Percentiles rank a stretch among this genome's conserved stretches.
phyloP scores from a whole-genome alignment of 257 asterid species.

The Solanum pennellii region DNA sequence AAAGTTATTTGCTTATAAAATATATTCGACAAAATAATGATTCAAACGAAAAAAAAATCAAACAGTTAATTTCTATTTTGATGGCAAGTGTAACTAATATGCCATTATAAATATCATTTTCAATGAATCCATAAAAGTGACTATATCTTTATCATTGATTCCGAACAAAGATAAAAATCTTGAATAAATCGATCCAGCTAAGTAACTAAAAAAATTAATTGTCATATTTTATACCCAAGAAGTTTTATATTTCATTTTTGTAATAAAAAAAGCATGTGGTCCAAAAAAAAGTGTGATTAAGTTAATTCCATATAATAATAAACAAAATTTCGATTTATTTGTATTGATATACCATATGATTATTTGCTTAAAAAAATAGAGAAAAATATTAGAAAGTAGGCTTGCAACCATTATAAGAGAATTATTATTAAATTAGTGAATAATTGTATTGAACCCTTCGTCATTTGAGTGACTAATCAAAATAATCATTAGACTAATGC shows the following conservation, averaged over 20 bases:
- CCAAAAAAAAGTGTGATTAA: neutral
- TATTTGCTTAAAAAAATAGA: no score
- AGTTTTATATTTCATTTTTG: neutral
- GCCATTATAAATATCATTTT: neutral
- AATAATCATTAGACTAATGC: neutral
- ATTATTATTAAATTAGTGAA: neutral
- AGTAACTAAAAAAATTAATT: neutral
- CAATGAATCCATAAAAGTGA: neutral
- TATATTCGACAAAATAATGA: neutral
- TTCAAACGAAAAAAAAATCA: neutral
- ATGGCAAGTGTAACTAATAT: neutral
- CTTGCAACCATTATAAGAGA: neutral
- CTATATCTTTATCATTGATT: neutral
- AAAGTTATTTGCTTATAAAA: neutral
- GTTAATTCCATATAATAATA: neutral
- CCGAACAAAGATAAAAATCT: neutral
- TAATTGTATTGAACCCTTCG: neutral
- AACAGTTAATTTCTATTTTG: neutral
- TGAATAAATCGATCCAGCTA: accelerated
- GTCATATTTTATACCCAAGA: neutral
- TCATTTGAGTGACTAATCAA: neutral
- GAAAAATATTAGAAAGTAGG: neutral
- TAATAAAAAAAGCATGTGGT: neutral
- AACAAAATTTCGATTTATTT: neutral
- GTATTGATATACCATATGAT: neutral